A percentile compares a stretch with the other conserved stretches of the same genome.
Evolutionary conservation across 1,284 basidiomycete species (phyloP).

Genomic region (Mycena citricolor): DNA sequence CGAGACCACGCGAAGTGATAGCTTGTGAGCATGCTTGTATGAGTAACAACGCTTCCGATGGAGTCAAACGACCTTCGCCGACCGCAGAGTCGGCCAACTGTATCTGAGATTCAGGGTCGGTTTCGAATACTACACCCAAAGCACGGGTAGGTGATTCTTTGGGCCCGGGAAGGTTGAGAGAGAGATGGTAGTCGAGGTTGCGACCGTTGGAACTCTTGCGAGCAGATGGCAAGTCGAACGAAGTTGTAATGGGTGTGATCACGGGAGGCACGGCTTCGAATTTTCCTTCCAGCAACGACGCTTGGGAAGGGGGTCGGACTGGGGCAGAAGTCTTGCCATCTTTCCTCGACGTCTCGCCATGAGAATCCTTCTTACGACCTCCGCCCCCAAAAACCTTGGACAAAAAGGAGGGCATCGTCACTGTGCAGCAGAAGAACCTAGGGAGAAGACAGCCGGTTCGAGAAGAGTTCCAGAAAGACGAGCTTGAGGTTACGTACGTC

Average conservation of each 20-base stretch:
- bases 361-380: slow-evolving; percentile 70
- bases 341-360: no score
- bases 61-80: slow-evolving; percentile 54
- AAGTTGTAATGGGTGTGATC: slow-evolving; percentile 45
- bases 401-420: slow-evolving; percentile 67
- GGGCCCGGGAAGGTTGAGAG: slow-evolving; percentile 55
- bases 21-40: slow-evolving; percentile 63
- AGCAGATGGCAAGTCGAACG: slow-evolving; percentile 42
- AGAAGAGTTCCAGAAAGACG: no score
- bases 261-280: slow-evolving; percentile 61
- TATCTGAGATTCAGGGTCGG: slow-evolving; percentile 46
- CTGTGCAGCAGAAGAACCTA: no score
- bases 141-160: slow-evolving; percentile 48
- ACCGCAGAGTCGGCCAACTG: slow-evolving; percentile 53
- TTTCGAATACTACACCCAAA: slow-evolving; percentile 59
- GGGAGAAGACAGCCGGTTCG: no score
- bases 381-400: slow-evolving; percentile 75
- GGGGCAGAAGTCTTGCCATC: slow-evolving; percentile 44
- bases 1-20: slow-evolving; percentile 63
- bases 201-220: slow-evolving; percentile 37
- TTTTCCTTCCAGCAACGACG: slow-evolving; percentile 65
- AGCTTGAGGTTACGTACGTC: no score
- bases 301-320: slow-evolving; percentile 38
- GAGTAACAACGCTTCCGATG: slow-evolving; percentile 58
- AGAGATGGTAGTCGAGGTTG: slow-evolving; percentile 48